Evolutionary conservation across 352 stramenopile species (phyloP), one percentile per base, ranked within the genome.

Genomic region (Phytophthora palmivora): DNA sequence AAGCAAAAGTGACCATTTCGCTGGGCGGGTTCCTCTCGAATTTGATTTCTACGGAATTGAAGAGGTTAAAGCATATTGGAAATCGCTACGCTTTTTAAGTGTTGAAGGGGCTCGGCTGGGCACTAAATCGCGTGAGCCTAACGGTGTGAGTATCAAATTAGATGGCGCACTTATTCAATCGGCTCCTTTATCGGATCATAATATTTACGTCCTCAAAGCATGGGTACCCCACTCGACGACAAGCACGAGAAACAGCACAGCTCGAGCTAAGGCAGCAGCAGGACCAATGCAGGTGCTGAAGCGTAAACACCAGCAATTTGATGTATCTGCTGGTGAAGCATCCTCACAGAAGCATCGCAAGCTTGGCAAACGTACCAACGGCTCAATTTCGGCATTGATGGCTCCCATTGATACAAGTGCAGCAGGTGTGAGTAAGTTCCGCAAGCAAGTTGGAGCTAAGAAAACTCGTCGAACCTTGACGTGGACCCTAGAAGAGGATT

Each of bases 31-130:
- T 15, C 82, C 82, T 18, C 61, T 94, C 3, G 70, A 78, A 14
- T 92, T 89, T 34, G 33, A 54, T 15, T 65, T 94, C 24, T 51
- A 70, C 10, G 52, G 38, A 38, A 49, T 59, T 4, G 74, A 89
- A 1, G 59, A 81, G 49, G 76, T 67, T 10, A 84, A 78, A 57
- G 70, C 78, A n/a, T 94, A 88, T 37, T 94, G 85, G 85, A 87
- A 89, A 8, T 73, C 79, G 3, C 58, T 94, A 26, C 74, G 76
- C n/a, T 88, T 91, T 45, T 65, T 94, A 38, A 88, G 78, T 33
- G 50, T 91, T 2, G 84, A 94, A 52, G 81, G 83, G 1, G 85
- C 73, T 45, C 75, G 70, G 21, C 47, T 92, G 37, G 79, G 84
- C 8, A 83, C 36, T 24, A 58, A 69, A 14, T 72, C 48, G 1